Evolutionary conservation across 768 basidiomycete genomes (phyloP).

Genomic region (Suillus subluteus): DNA sequence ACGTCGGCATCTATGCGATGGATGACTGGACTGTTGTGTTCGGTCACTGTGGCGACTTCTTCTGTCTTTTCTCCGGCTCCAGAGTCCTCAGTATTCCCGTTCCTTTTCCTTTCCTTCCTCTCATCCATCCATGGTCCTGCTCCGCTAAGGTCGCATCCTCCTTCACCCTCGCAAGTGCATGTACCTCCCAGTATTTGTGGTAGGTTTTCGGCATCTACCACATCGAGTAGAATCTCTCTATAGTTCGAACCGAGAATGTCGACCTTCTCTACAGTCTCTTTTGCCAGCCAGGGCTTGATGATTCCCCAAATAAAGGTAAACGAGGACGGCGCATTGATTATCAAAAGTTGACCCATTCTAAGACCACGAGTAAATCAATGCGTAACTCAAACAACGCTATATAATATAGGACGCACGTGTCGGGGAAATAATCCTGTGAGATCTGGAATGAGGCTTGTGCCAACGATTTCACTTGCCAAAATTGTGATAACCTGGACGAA

Average conservation of each 20-base stretch:
- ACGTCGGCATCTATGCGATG: conserved; percentile 10
- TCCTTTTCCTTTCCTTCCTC: conserved; percentile 35
- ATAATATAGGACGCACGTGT: conserved; percentile 53
- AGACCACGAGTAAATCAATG: conserved; percentile 1
- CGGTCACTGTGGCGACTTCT: neutral
- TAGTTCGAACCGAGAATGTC: conserved; percentile 69
- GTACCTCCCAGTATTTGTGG: conserved; percentile 64
- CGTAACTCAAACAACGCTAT: neutral
- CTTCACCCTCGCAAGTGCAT: conserved; percentile 59
- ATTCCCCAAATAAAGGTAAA: conserved; percentile 75
- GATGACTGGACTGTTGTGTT: neutral
- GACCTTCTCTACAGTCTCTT: conserved; percentile 71
- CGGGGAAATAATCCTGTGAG: conserved; percentile 80
- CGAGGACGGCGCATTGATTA: conserved; percentile 73
- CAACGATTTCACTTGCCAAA: conserved; percentile 78
- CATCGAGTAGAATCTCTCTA: conserved; percentile 52
- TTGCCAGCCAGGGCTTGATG: conserved; percentile 73
- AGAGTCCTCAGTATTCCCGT: neutral
- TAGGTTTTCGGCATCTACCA: conserved; percentile 66
- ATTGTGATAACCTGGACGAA: conserved; percentile 57
- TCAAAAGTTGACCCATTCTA: conserved; percentile 74
- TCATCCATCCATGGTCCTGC: conserved; percentile 77
- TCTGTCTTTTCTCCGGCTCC: neutral
- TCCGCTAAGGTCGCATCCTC: conserved; percentile 63
- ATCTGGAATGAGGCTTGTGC: conserved; percentile 67